Base-by-base conservation (phyloP, 1,284 basidiomycete genomes). In the Cutaneotrichosporon spelunceum region DNA sequence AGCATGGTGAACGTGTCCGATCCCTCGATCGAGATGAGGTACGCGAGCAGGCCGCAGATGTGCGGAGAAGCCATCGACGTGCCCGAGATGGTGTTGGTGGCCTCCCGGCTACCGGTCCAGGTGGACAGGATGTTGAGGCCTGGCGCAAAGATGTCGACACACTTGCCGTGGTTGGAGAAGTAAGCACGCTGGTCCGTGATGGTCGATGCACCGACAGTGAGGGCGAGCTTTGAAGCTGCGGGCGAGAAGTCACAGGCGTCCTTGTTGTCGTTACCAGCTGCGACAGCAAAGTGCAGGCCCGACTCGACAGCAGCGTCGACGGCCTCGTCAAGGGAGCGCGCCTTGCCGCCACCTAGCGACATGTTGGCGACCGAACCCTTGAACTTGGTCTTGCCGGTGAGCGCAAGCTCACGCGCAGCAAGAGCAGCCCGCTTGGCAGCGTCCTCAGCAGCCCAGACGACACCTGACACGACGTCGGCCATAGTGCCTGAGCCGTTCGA, bases 321-420 rank as follows among this genome's bases (percentile, higher is more conserved):
- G 54, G 89, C 87, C 42, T 85, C 83, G 72, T 99, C 92, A 60
- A 98, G 85, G 49, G 90, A 85, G 45, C 82, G 84, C n/a, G 91
- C 93, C 83, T 93, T 95, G 70, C 91, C 91, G 74, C 95, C 95
- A 68, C 95, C 95, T 59, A 99, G 88, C 76, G 88, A 91, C 95
- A 99, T 97, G 84, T 95, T 97, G 65, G 91, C 93, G 68, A 98
- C 94, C 44, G 93, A 95, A 42, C 95, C 95, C 83, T 93, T 94
- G 84, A 91, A 88, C 64, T 82, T 83, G 65, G 87, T 88, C 74
- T 83, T 85, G 59, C 87, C 87, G n/a, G 84, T 84, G 56, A 77
- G 81, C 61, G 81, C 84, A 70, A 86, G 77, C 78, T 92, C 88
- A 16, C 83, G 83, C 23, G 81, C 82, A 47, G 90, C 87, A 24